Evolutionary conservation across 257 asterid species (phyloP), one percentile per base, ranked within the genome.

Genomic region (Galeopsis tetrahit): DNA sequence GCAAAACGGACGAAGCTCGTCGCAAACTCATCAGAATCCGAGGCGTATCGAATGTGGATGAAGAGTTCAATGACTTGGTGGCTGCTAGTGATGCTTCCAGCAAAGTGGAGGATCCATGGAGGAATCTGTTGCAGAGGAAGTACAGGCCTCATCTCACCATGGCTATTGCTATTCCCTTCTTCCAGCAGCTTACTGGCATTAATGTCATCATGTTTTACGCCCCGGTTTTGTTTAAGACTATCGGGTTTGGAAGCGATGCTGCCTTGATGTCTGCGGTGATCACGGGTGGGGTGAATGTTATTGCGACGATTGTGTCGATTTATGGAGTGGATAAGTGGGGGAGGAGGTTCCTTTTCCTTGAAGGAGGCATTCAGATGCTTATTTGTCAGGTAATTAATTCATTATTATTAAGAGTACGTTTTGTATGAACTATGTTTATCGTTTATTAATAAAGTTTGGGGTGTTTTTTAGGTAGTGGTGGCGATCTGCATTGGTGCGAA

Each of bases 191-290:
- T 15, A 89, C 98, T 2, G 98, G 98, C 7, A 90, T 88, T 3
- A 92, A 92, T 9, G 98, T 88, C 43, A 92, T 92, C 81, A 90
- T 89, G 94, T 89, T 91, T 21, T 93, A 91, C 62, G 97, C 98
- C 1, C 97, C 97, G 0, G 94, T 91, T 1, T 61, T 93, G 76
- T 89, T 93, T 73, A 81, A 81, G 71, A 90, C 94, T 0, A 80
- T 90, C 10, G 96, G 98, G 0, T 90, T 92, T 48, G 92, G 89
- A 2, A 10, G 56, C 52, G 78, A 84, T 2, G 91, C 92, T 0
- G 81, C 98, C 0, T 74, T 93, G 7, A 86, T 90, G 88, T 87
- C 96, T 8, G 86, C 96, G 0, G 96, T 89, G 2, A 83, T 90
- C 13, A 85, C 93, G 1, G 97, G 97, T 5, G 72, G 79, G 32